Percentiles rank a stretch among this genome's conserved stretches.
Evolutionary conservation across 2,329 filamentous ascomycete genomes (phyloP).

Genomic region (Fusarium robinianum): DNA sequence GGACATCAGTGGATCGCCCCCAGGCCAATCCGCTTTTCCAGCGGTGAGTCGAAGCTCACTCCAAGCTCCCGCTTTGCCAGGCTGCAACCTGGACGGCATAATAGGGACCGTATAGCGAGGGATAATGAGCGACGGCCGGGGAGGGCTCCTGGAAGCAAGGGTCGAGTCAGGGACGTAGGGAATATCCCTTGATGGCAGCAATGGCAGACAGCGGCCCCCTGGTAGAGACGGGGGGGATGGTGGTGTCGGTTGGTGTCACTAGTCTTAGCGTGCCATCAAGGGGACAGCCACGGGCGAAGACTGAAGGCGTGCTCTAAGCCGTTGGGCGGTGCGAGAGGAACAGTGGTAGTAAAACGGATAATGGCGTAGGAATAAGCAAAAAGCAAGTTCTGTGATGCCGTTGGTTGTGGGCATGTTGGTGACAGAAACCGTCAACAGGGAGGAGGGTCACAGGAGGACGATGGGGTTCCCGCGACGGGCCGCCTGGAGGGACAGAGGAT

Average conservation of each 20-base stretch:
- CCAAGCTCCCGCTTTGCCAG: conserved; percentile 13
- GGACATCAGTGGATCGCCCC: conserved; percentile 11
- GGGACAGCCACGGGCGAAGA: conserved; percentile 7
- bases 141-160: conserved; percentile 26
- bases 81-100: conserved; percentile 28
- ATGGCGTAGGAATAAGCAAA: conserved; percentile 17
- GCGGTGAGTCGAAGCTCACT: conserved; percentile 21
- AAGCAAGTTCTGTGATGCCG: too few species aligned
- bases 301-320: conserved; percentile 8
- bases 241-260: conserved; percentile 23
- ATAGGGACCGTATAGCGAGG: conserved; percentile 24
- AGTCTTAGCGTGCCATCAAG: conserved; percentile 26
- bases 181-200: conserved; percentile 21
- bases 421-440: too few species aligned
- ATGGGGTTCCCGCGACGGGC: conserved; percentile 10
- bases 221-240: conserved; percentile 15
- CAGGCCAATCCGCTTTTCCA: conserved; percentile 12
- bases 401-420: too few species aligned
- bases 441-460: too few species aligned
- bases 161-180: conserved; percentile 16
- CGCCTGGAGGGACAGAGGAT: conserved; percentile 3
- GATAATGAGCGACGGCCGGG: conserved; percentile 20
- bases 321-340: conserved; percentile 4
- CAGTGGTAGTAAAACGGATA: too few species aligned
- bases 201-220: conserved; percentile 25